These are phyloP conservation scores for Cryptosporidium tyzzeri DNA, from an alignment of 169 alveolate genomes.

Conservation along the genomic window DNA sequence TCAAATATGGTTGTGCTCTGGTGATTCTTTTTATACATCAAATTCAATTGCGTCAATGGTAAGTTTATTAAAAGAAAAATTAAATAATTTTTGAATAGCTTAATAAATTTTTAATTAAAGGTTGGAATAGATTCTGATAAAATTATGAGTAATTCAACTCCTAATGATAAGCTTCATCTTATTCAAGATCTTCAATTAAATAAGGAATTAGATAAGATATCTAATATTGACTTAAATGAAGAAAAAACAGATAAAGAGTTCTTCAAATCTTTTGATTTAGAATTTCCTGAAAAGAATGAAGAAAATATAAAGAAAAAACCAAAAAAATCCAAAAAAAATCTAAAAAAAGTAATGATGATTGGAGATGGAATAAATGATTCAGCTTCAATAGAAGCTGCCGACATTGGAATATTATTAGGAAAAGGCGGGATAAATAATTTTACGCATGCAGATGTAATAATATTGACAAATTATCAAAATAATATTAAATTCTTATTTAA, in stretches of 20 bases:
- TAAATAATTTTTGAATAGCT: neutral
- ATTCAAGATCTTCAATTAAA: slow-evolving; percentile 36
- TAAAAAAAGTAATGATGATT: slow-evolving; percentile 67
- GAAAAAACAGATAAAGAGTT: neutral
- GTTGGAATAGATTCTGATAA: slow-evolving; percentile 67
- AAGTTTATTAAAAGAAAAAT: slow-evolving; percentile 21
- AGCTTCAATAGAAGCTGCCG: slow-evolving; percentile 64
- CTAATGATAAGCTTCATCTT: slow-evolving; percentile 47
- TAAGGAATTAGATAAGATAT: slow-evolving; percentile 24
- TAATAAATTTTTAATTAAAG: neutral
- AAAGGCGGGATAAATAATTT: slow-evolving; percentile 66
- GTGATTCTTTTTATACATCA: slow-evolving; percentile 65
- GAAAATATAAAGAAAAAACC: neutral
- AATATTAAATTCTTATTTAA: slow-evolving; percentile 28
- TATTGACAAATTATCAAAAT: slow-evolving; percentile 59
- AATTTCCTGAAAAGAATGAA: neutral
- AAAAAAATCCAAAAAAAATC: slow-evolving; percentile 3
- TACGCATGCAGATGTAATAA: slow-evolving; percentile 64
- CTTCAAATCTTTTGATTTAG: slow-evolving; percentile 19
- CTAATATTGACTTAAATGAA: slow-evolving; percentile 23
- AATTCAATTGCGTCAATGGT: slow-evolving; percentile 63
- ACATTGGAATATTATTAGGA: slow-evolving; percentile 62
- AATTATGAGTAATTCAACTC: slow-evolving; percentile 65
- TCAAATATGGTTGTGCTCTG: slow-evolving; percentile 66
- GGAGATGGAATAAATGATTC: slow-evolving; percentile 75